Evolutionary conservation across 768 basidiomycete species (phyloP).

Genomic region (Candolleomyces aberdarensis): DNA sequence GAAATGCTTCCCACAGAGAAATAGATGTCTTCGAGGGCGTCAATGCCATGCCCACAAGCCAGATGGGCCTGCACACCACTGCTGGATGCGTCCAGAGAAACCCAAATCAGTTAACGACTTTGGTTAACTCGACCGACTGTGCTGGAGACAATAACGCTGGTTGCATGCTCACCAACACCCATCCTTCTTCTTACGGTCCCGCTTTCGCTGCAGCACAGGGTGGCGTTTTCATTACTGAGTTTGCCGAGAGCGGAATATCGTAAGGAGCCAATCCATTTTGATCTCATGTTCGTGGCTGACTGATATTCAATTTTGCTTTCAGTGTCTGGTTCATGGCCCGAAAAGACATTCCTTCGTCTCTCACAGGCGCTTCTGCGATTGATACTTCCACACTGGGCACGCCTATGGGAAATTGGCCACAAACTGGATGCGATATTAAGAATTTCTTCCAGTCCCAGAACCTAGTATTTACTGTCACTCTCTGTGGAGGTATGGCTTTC

Average conservation of each 20-base stretch:
- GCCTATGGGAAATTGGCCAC: conserved; percentile 16
- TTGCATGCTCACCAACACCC: conserved; percentile 59
- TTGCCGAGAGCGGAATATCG: conserved; percentile 63
- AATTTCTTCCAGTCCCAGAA: conserved; percentile 12
- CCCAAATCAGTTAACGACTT: conserved; percentile 47
- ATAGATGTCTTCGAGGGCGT: conserved; percentile 85
- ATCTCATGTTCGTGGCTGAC: neutral
- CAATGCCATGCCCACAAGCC: conserved; percentile 61
- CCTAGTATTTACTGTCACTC: conserved; percentile 13
- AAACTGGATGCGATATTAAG: conserved; percentile 8
- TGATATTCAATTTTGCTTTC: neutral
- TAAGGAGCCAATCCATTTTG: conserved; percentile 27
- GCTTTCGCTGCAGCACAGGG: conserved; percentile 65
- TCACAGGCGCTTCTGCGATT: conserved; percentile 5
- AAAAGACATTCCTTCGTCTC: conserved; percentile 6
- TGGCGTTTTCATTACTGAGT: conserved; percentile 75
- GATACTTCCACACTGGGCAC: conserved; percentile 15
- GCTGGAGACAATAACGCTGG: conserved; percentile 52
- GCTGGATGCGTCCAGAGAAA: conserved; percentile 52
- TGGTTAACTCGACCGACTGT: conserved; percentile 59
- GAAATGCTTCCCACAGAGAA: conserved; percentile 33
- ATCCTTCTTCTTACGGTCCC: conserved; percentile 56
- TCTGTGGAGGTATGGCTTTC: conserved; percentile 13
- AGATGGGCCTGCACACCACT: conserved; percentile 70
- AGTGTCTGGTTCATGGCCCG: conserved; percentile 17